A percentile compares a stretch with the other conserved stretches of the same genome.
Evolutionary conservation across 140 eudicot genomes (phyloP).

Genomic region (Flaveria floridana): DNA sequence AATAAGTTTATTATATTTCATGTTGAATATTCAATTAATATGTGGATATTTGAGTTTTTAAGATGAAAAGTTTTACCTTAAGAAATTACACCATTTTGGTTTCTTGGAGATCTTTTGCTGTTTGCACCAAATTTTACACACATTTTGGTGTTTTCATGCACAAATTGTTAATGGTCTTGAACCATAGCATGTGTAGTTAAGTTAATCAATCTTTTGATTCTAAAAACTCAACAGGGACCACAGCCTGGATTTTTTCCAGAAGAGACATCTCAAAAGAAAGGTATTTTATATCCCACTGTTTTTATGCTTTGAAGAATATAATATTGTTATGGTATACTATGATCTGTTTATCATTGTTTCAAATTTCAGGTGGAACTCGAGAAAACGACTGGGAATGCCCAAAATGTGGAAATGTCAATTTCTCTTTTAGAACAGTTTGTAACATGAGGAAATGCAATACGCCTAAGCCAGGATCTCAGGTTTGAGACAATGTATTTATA

Average conservation of each 20-base stretch:
- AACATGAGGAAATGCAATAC: conserved; percentile 97
- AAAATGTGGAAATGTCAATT: conserved; percentile 89
- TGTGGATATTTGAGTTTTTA: neutral
- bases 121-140: neutral
- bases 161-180: neutral
- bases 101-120: neutral
- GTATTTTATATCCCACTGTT: conserved; percentile 8
- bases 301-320: conserved; percentile 8
- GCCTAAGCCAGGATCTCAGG: conserved; percentile 90
- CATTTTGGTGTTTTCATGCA: neutral
- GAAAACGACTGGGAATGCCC: conserved; percentile 96
- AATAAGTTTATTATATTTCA: neutral
- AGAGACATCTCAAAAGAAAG: conserved; percentile 55
- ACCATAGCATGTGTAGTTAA: neutral
- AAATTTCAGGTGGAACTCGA: conserved; percentile 58
- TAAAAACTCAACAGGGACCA: conserved; percentile 58
- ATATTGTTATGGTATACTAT: neutral
- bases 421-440: conserved; percentile 89
- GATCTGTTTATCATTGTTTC: neutral
- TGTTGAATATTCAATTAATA: neutral
- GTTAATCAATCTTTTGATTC: conserved; percentile 7
- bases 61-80: neutral
- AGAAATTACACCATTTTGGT: neutral
- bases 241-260: conserved; percentile 70
- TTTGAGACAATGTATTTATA: conserved; percentile 24